Evolutionary conservation across 768 basidiomycete genomes (phyloP), one percentile per base, ranked within the genome.

Genomic region (Mycena latifolia): DNA sequence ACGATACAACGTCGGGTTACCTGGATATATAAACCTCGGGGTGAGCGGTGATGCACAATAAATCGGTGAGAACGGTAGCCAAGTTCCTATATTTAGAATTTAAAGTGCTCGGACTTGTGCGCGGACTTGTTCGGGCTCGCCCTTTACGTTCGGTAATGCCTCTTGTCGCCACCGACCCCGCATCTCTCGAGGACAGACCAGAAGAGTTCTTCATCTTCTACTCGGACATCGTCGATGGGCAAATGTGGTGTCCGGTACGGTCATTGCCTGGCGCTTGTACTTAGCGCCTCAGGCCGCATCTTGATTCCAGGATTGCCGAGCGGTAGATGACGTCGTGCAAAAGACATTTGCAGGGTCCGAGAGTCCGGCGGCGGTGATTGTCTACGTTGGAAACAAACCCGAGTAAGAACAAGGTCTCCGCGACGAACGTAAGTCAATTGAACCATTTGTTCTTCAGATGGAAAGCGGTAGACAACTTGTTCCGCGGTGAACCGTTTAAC

Each of bases 241-340:
- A 79, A 58, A 76, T 89, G 73, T 93, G 92, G 92, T 93, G 92
- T 73, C 85, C 89, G 27, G 92, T 93, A 63, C 37, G 15, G 37
- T 5, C 14, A 5, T 39, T 27, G 12, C 2, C 22, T 8, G 11
- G 57, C 35, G 63, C 67, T 43, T 43, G 18, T 22, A 43, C 46
- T 28, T 18, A 52, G n/a, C 31, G 52, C n/a, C 54, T 55, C 27
- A 66, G 59, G 28, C 12, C 35, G n/a, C 22, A 18, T 39, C 15
- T 8, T 6, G 6, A 35, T 33, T 2, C 53, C 61, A 88, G 92
- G 92, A 94, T 72, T 93, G 92, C 74, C 77, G 80, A 31, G 84
- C 74, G 37, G 88, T 93, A 29, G 89, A 94, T 61, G 73, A 77
- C 2, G 64, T 86, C 43, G 81, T 93, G 29, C 75, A 81, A 61